A percentile compares a stretch with the other conserved stretches of the same genome.
Evolutionary conservation across 306 rosid genomes (phyloP).

Genomic region (Casuarina equisetifolia): DNA sequence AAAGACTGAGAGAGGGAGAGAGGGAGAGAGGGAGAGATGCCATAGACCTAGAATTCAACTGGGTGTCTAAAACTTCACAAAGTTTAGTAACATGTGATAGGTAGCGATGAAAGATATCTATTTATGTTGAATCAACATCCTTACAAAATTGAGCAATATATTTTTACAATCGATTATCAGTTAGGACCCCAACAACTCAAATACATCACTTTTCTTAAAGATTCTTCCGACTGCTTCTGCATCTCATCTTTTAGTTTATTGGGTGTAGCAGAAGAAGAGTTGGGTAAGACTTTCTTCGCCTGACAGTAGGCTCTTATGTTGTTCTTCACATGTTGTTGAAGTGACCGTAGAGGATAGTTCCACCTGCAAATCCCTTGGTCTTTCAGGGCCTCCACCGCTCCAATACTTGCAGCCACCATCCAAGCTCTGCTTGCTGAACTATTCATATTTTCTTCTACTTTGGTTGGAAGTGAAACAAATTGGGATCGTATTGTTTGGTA

Average conservation of each 20-base stretch:
- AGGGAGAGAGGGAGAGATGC: too few species aligned
- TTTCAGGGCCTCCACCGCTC: constrained; percentile 34
- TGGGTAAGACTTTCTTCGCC: constrained; percentile 8
- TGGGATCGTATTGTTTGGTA: background rate
- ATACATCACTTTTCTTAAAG: constrained; percentile 27
- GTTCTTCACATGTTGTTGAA: constrained; percentile 23
- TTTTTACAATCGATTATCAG: background rate
- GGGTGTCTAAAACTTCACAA: too few species aligned
- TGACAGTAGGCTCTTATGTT: constrained; percentile 24
- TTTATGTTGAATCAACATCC: too few species aligned
- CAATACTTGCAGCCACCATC: constrained; percentile 28
- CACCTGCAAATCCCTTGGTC: constrained; percentile 34
- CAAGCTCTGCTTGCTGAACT: constrained; percentile 31
- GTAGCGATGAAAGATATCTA: too few species aligned
- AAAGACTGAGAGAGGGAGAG: too few species aligned
- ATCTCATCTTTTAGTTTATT: background rate
- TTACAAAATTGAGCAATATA: background rate
- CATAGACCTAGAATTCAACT: too few species aligned
- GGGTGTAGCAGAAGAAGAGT: constrained; percentile 14
- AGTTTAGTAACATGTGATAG: too few species aligned
- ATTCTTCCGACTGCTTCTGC: constrained; percentile 18
- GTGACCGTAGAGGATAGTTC: constrained; percentile 18
- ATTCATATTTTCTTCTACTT: background rate
- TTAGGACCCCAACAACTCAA: constrained; percentile 35
- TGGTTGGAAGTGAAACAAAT: background rate